phyloP scores from a whole-genome alignment of 177 flowering plant genomes.

The Vitis hybrid region DNA sequence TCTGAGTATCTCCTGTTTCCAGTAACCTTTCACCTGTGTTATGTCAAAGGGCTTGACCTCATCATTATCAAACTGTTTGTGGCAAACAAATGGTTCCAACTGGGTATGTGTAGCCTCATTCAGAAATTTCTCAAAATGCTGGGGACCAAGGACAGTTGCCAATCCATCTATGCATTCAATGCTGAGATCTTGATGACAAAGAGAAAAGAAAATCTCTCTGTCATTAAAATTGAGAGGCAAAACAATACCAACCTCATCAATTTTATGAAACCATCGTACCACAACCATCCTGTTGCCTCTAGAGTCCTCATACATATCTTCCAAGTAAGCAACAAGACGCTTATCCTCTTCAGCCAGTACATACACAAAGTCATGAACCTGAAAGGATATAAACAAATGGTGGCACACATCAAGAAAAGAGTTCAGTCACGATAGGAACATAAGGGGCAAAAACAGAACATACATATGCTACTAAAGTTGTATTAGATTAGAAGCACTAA shows the following conservation, averaged over 20 bases:
- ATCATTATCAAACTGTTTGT: constrained; percentile 57
- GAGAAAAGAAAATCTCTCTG: constrained; percentile 96
- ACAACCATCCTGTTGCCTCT: constrained; percentile 78
- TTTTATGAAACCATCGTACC: constrained; percentile 97
- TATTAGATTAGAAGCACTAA: too few relatives aligned
- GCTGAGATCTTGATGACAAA: constrained; percentile 90
- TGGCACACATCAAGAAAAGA: background rate
- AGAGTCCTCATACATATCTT: constrained; percentile 85
- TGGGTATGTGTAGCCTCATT: constrained; percentile 33
- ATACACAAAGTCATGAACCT: constrained; percentile 79
- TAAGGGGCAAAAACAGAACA: constrained; percentile 1
- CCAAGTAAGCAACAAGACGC: constrained; percentile 77
- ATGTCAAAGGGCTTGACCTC: constrained; percentile 68
- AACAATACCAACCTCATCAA: constrained; percentile 86
- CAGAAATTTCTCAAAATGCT: constrained; percentile 60
- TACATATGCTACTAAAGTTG: background rate
- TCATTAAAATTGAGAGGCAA: constrained; percentile 69
- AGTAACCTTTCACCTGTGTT: constrained; percentile 71
- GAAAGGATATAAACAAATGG: constrained; percentile 7
- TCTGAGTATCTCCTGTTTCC: constrained; percentile 68
- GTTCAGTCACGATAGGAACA: background rate
- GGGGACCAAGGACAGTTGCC: constrained; percentile 76
- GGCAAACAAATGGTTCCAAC: constrained; percentile 67
- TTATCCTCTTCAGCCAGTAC: constrained; percentile 78
- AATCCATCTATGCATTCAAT: constrained; percentile 95